phyloP scores from a whole-genome alignment of 2,329 filamentous ascomycete species.

The Cryphonectria carpinicola region DNA sequence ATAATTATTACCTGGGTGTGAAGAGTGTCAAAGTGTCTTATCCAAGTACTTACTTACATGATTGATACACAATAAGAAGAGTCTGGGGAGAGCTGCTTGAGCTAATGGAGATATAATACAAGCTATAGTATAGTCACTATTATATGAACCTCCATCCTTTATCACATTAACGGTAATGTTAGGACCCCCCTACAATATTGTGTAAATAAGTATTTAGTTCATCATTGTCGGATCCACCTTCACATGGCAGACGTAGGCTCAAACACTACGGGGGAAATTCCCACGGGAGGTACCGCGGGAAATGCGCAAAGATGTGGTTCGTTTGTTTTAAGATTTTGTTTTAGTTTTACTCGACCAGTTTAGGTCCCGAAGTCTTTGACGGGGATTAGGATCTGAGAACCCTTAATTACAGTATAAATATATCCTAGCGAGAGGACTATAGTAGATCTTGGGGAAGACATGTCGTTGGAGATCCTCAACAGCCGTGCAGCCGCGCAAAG shows the following conservation, averaged over 20 bases:
- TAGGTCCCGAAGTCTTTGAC: background rate
- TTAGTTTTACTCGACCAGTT: background rate
- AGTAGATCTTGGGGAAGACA: background rate
- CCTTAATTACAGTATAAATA: background rate
- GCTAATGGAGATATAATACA: too few species aligned
- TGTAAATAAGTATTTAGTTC: background rate
- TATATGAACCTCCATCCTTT: background rate
- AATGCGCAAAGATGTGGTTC: background rate
- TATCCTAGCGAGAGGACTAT: background rate
- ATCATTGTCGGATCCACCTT: background rate
- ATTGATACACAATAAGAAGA: too few species aligned
- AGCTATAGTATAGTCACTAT: background rate
- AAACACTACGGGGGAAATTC: background rate
- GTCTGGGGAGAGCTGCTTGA: too few species aligned
- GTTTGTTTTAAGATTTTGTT: background rate
- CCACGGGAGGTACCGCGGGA: background rate
- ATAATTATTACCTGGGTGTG: too few species aligned
- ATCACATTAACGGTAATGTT: background rate
- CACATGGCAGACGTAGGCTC: background rate
- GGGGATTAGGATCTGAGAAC: background rate
- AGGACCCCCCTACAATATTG: background rate
- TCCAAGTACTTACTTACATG: too few species aligned
- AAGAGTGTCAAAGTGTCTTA: too few species aligned
- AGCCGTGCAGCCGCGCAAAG: conserved; percentile 11
- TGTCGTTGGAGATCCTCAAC: conserved; percentile 16